Evolutionary conservation across 371 early-diverging fungal species (phyloP).

Genomic region (Rhizopus arrhizus): DNA sequence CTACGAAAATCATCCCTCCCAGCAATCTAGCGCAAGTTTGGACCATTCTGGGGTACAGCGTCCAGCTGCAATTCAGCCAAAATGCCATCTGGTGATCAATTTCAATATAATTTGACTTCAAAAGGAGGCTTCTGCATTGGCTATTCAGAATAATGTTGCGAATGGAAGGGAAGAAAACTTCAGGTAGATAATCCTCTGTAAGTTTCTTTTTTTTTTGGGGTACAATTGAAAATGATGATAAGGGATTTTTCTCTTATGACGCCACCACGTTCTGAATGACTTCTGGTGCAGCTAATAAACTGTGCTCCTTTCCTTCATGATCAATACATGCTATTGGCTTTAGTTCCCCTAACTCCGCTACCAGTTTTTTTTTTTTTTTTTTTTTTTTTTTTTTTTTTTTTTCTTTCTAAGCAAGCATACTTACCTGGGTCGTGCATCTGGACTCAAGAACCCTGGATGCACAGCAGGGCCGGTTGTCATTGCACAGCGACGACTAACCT

Average conservation of each 20-base stretch:
- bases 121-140: slow-evolving; percentile 3
- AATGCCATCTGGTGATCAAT: slow-evolving; percentile 7
- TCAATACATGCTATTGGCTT: slow-evolving; percentile 18
- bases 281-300: slow-evolving; percentile 18
- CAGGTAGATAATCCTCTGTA: slow-evolving; percentile 1
- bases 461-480: slow-evolving; percentile 45
- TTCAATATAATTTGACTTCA: slow-evolving; percentile 12
- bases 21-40: slow-evolving; percentile 4
- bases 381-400: too few species aligned
- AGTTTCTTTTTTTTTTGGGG: slow-evolving; percentile 6
- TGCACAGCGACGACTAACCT: slow-evolving; percentile 44
- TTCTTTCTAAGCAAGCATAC: too few species aligned
- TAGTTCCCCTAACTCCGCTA: slow-evolving; percentile 21
- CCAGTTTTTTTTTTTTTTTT: slow-evolving; percentile 14
- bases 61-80: slow-evolving; percentile 14
- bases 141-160: slow-evolving; percentile 10
- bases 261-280: slow-evolving; percentile 14
- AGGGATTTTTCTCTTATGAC: slow-evolving; percentile 12
- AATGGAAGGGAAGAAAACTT: background rate
- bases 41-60: slow-evolving; percentile 2
- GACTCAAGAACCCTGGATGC: slow-evolving; percentile 46
- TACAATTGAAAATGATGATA: background rate
- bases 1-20: slow-evolving; percentile 11
- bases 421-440: slow-evolving; percentile 55
- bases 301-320: slow-evolving; percentile 16